Evolutionary conservation across 371 early-diverging fungal species (phyloP), one percentile per base, ranked within the genome.

Genomic region (Rhizomucor pusillus): DNA sequence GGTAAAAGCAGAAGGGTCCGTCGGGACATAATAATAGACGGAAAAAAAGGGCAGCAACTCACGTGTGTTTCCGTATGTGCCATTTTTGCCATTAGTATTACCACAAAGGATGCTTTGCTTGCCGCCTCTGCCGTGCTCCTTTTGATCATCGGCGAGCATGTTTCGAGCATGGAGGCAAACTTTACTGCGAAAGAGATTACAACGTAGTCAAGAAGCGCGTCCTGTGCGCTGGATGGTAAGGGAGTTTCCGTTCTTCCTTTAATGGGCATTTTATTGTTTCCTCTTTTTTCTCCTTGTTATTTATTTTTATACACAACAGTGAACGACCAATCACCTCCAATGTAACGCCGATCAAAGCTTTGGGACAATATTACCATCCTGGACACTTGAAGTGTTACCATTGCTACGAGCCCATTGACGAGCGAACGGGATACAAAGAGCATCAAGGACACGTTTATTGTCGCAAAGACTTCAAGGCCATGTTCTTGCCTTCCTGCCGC

Each of bases 401-500:
- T 13, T 90, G 90, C 73, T 69, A 79, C 43, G 66, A 81, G 44
- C 77, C 82, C 1, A 76, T 90, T 10, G 73, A 79, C 56, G 79
- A 81, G 41, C 82, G 84, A 59, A 89, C 90, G 40, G 85, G 83
- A 43, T 90, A 89, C 75, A 87, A 86, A 51, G 81, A 78, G 54
- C 80, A 88, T 65, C 83, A 88, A 49, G 84, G 84, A 12, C 77
- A 81, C n/a, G 79, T 89, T 0, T 93, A 87, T 68, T 93, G 93
- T 60, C 69, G 79, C 50, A 63, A 71, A 20, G 93, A 93, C 67
- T 93, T 84, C 63, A 77, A 71, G 40, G 60, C 77, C 23, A 56
- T 86, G 5, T 78, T 80, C 56, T 63, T 87, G 48, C 86, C 88
- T 1, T 73, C 74, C 58, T 93, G 93, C 63, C 71, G 81, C 37